Base-by-base conservation (phyloP, 140 eudicot species). In the Flaveria floridana region DNA sequence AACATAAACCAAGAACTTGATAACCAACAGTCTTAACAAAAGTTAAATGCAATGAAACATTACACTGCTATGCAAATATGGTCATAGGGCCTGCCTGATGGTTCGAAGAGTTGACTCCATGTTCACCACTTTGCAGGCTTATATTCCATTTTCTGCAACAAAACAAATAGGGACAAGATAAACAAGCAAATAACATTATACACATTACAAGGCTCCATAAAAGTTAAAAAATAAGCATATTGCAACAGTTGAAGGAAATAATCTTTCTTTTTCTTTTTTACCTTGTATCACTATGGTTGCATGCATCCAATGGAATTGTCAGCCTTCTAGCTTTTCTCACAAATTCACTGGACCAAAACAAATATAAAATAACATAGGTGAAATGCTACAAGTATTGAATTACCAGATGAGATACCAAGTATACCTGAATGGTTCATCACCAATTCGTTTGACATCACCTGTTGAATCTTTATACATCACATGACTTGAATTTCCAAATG, bases 371-470 rank as follows among this genome's bases (percentile, higher is more conserved):
- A 44, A 44, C 50, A 44, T 11, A 44, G 44, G 48, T 4, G 68
- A 30, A 23, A 25, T 21, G 34, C 3, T 7, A 50, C 21, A 46
- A 23, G 21, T 20, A 11, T 56, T 28, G 73, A 34, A 23, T 25
- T 16, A 71, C 41, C 18, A 1, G 26, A 61, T 25, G n/a, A 61
- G 18, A 61, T 48, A 13, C n/a, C n/a, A 61, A 0, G 16, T 3
- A 25, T 71, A 90, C 97, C 97, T 74, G 88, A 88, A 90, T 3
- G 92, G 95, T 76, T 90, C 92, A 72, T 86, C 89, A 53, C 97
- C 95, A 53, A 72, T 74, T 79, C 68, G 83, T 78, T 88, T 90
- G 42, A 86, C 85, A 52, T 80, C 82, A 82, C 88, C 89, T 18
- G 79, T 39, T 9, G 82, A 85, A 86, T 87, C 89, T 42, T 74